Conservation (phyloP, 148 eudicot genomes). For the Rhododendron williamsianum region DNA sequence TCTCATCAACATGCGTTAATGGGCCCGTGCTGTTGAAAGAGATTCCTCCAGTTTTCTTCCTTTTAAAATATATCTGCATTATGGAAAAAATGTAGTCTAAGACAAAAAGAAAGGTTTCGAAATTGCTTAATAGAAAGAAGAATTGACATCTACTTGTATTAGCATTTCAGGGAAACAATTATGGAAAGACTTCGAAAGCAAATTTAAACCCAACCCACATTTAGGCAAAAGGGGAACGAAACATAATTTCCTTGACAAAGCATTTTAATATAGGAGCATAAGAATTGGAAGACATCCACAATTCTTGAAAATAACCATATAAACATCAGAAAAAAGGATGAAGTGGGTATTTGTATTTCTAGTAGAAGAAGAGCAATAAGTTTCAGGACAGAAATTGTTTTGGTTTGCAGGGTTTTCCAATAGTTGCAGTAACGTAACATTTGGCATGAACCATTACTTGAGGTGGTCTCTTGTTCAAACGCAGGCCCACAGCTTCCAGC, state of each 20-base stretch:
- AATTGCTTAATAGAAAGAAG: neutral
- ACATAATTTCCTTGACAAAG: neutral
- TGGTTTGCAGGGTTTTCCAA: neutral
- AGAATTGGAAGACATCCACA: neutral
- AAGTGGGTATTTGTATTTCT: neutral
- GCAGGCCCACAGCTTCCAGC: conserved; percentile 98
- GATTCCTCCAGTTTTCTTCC: conserved; percentile 98
- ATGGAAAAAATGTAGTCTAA: conserved; percentile 8
- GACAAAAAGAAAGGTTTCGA: neutral
- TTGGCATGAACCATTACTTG: conserved; percentile 41
- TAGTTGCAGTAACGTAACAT: neutral
- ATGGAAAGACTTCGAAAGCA: neutral
- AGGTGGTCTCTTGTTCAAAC: conserved; percentile 94
- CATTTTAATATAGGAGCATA: neutral
- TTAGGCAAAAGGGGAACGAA: neutral
- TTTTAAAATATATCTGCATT: conserved; percentile 86
- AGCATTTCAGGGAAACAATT: neutral
- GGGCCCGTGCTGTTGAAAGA: conserved; percentile 86
- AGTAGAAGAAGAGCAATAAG: neutral
- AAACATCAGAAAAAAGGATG: conserved; percentile 6
- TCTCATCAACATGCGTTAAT: conserved; percentile 95
- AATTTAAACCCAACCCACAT: neutral
- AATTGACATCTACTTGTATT: neutral
- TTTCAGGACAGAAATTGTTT: neutral
- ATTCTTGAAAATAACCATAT: neutral